Conservation (phyloP, 2,329 filamentous ascomycete species). For the Alternaria panax region DNA sequence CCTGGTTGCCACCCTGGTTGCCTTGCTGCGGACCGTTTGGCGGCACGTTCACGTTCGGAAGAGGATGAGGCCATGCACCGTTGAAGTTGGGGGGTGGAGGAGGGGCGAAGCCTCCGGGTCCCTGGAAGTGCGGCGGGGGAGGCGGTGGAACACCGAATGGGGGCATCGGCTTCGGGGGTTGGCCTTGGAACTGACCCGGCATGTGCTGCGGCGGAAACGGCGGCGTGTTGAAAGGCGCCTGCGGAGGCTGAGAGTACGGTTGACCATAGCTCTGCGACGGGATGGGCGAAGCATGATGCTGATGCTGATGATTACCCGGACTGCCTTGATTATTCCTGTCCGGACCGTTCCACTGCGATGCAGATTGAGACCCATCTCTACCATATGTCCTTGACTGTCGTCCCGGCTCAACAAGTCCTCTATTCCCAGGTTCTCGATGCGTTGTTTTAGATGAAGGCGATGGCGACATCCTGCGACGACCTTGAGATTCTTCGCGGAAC, state of each 20-base stretch:
- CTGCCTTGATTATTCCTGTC: slow-evolving; percentile 11
- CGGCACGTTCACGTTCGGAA: slow-evolving; percentile 25
- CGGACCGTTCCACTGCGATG: slow-evolving; percentile 20
- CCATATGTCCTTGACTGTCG: slow-evolving; percentile 16
- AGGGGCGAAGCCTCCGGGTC: slow-evolving; percentile 23
- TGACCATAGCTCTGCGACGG: slow-evolving; percentile 13
- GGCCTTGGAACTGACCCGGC: slow-evolving; percentile 28
- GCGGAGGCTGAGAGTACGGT: slow-evolving; percentile 20
- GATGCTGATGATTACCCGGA: slow-evolving; percentile 12
- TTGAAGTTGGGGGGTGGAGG: slow-evolving; percentile 36
- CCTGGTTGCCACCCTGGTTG: slow-evolving; percentile 11
- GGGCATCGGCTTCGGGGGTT: slow-evolving; percentile 27
- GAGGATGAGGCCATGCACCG: slow-evolving; percentile 26
- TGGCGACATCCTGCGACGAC: slow-evolving; percentile 22
- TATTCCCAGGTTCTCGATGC: slow-evolving; percentile 12
- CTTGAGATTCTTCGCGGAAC: slow-evolving; percentile 20
- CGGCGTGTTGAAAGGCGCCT: slow-evolving; percentile 26
- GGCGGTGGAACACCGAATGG: slow-evolving; percentile 28
- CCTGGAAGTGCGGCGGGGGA: slow-evolving; percentile 30
- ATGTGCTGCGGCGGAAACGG: slow-evolving; percentile 27
- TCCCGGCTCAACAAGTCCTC: slow-evolving; percentile 15
- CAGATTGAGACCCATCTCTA: slow-evolving; percentile 15
- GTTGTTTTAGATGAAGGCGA: background rate
- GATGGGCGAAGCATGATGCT: slow-evolving; percentile 14
- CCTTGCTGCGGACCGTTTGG: slow-evolving; percentile 17